Base-by-base conservation (phyloP, 345 rosid genomes). In the Crucihimalaya himalaica region DNA sequence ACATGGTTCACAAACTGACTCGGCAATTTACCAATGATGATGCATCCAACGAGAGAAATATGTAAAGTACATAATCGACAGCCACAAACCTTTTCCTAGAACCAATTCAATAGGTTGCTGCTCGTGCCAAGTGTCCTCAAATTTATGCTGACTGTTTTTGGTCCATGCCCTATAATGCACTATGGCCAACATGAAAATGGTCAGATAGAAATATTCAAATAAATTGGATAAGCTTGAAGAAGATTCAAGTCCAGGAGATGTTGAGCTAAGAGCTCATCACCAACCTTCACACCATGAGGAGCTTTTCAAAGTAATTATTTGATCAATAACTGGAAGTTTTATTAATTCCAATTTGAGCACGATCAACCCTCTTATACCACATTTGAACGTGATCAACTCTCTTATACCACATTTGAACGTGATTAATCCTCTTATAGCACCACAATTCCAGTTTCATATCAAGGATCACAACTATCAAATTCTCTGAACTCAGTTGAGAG, bases 91-190 rank as follows among this genome's bases (percentile, higher is more conserved):
- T 89, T 91, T 94, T 28, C 96, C 97, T 75, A 91, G 46, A 42
- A 91, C 81, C 86, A 91, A 72, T 80, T 88, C 96, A 78, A 86
- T 55, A 8, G 95, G 97, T 50, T 85, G 95, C 71, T 88, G 96
- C 64, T 94, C 97, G 46, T 82, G 83, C 95, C 98, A 85, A 18
- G 96, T 91, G 66, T 91, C 98, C 62, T 91, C 98, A 70, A 89
- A 91, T 75, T 94, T 91, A 80, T 94, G 98, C 73, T 76, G 86
- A 13, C 89, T 82, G 79, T 84, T 72, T 79, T 89, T 87, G 23
- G 89, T 73, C 98, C 98, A 94, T 73, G 83, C 97, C 79, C 82
- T 88, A 72, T 88, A 91, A 79, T 94, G 97, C 84, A 89, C 98
- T 89, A 66, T 55, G n/a, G 23, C 37, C 69, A 16, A 70, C 0